Evolutionary conservation across 257 asterid species (phyloP).

Genomic region (Nicotiana undulata): DNA sequence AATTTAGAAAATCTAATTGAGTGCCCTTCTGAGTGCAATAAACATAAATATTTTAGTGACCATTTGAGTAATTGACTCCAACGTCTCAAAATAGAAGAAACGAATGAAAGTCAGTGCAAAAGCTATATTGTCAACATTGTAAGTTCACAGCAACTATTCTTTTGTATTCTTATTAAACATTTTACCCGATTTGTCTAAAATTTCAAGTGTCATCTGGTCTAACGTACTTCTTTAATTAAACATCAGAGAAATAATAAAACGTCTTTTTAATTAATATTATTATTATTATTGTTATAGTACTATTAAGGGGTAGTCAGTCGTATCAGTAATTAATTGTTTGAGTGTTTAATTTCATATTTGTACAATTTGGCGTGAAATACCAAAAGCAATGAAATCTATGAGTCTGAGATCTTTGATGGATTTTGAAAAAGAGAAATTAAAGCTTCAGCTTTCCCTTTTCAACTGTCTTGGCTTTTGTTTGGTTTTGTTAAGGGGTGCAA

Average conservation of each 20-base stretch:
- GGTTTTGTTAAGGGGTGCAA: conserved; percentile 31
- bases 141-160: neutral
- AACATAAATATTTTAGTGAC: too few relatives aligned
- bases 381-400: conserved; percentile 28
- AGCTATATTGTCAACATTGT: neutral
- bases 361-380: conserved; percentile 11
- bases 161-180: neutral
- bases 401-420: conserved; percentile 2
- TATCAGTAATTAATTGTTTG: neutral
- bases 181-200: conserved; percentile 11
- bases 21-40: too few relatives aligned
- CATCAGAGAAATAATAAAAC: neutral
- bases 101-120: neutral
- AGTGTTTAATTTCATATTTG: neutral
- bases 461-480: conserved; percentile 39
- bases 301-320: neutral
- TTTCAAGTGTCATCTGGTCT: conserved; percentile 8
- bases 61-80: too few relatives aligned
- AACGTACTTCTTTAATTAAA: neutral
- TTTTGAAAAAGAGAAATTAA: conserved; percentile 1
- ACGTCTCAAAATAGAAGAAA: neutral
- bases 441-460: conserved; percentile 31
- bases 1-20: too few relatives aligned
- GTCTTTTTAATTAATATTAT: neutral
- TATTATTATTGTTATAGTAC: neutral